Percentiles rank a stretch among this genome's conserved stretches.
Conservation (phyloP, 2,329 filamentous ascomycete species). For the Chaetomiaceae sp. region DNA sequence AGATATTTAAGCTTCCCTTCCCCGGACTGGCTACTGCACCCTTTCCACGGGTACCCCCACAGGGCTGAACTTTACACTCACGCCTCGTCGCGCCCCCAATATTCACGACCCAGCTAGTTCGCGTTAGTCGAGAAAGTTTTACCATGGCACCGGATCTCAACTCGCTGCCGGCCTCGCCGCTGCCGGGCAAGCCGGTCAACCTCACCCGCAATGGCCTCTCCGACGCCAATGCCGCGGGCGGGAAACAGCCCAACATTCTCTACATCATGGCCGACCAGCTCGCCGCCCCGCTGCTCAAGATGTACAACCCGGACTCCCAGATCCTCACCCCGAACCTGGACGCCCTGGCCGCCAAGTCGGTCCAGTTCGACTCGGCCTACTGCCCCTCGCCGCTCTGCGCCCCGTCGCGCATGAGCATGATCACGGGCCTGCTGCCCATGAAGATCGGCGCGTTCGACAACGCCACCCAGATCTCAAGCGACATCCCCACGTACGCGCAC, state of each 20-base stretch:
- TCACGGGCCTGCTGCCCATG: conserved; percentile 84
- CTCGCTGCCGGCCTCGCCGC: conserved; percentile 56
- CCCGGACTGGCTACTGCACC: neutral
- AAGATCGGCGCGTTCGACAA: conserved; percentile 93
- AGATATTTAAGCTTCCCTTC: neutral
- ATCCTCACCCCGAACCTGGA: conserved; percentile 93
- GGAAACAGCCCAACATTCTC: conserved; percentile 66
- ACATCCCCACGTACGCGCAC: conserved; percentile 87
- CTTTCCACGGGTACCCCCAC: neutral
- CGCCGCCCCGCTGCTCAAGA: conserved; percentile 82
- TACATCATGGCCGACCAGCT: conserved; percentile 98
- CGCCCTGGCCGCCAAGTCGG: conserved; percentile 70
- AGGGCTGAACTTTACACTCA: conserved; percentile 13
- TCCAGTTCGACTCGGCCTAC: conserved; percentile 91
- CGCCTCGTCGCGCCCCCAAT: neutral
- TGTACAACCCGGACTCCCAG: conserved; percentile 82
- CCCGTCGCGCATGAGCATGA: conserved; percentile 90
- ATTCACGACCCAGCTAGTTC: too few species aligned
- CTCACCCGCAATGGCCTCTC: conserved; percentile 18
- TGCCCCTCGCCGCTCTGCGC: conserved; percentile 91
- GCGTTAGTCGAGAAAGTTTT: neutral
- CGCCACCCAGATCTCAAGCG: conserved; percentile 74
- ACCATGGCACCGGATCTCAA: conserved; percentile 70
- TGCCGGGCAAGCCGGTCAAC: conserved; percentile 25
- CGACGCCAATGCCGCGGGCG: conserved; percentile 9